Conservation (phyloP, 306 rosid genomes). For the Fragaria vesca region DNA sequence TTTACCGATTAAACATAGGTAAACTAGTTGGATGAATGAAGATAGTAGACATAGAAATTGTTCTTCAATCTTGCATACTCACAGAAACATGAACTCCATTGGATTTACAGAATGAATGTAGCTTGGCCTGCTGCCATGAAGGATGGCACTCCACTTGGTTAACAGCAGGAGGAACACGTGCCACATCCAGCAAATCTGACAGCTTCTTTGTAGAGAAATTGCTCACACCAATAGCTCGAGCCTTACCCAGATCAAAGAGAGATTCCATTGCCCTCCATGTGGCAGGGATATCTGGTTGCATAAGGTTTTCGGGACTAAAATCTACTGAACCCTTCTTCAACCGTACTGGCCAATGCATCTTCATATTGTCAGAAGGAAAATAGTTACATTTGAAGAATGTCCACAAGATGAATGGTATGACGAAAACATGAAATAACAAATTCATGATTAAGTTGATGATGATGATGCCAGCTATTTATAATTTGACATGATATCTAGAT, state of each 20-base stretch:
- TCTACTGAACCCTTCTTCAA: slow-evolving; percentile 43
- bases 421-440: not conserved
- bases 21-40: not conserved
- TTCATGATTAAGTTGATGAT: not conserved
- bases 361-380: not conserved
- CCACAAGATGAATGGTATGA: not conserved
- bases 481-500: not conserved
- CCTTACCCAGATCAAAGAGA: slow-evolving; percentile 53
- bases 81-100: slow-evolving; percentile 63
- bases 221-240: slow-evolving; percentile 61
- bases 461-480: not conserved
- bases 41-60: not conserved
- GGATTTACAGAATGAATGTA: slow-evolving; percentile 49
- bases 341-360: slow-evolving; percentile 70
- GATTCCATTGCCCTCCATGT: slow-evolving; percentile 72
- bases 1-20: not conserved
- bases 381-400: not conserved
- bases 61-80: slow-evolving; percentile 24
- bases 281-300: slow-evolving; percentile 46
- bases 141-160: slow-evolving; percentile 77
- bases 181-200: slow-evolving; percentile 44
- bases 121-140: slow-evolving; percentile 56
- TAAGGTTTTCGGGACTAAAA: slow-evolving; percentile 34
- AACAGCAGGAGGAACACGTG: slow-evolving; percentile 61
- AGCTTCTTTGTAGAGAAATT: slow-evolving; percentile 61